Base-by-base conservation (phyloP, 805 yeast genomes). In the Saccharomycopsis babjevae region DNA sequence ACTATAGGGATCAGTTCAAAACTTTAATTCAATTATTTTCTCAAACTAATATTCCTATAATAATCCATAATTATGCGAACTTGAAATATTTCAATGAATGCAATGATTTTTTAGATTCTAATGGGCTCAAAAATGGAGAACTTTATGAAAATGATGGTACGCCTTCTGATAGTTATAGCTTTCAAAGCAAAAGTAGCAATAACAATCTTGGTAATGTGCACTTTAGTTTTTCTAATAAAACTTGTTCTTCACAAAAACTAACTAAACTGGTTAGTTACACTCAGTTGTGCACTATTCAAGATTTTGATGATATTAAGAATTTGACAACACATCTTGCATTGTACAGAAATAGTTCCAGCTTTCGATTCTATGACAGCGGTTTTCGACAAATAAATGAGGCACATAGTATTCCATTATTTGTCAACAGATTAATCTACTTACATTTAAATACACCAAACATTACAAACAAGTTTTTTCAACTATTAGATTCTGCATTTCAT, bases 1-100 rank as follows among this genome's bases (percentile, higher is more conserved):
- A 65, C n/a, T 57, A 64, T 55, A 60, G 69, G 38, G 60, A 62
- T 22, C 69, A 69, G 58, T 67, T 70, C n/a, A 61, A 68, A 25
- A 69, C 32, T 46, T 46, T 46, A 13, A 46, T 46, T 46, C 52
- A 46, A 25, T 22, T 46, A 5, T 46, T 46, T 46, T 46, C 52
- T 20, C 1, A 13, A 2, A 46, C 52, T 3, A 7, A 46, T 25
- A 25, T 46, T 22, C 52, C 52, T 4, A 15, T 46, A 7, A 46
- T 46, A 10, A 46, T 46, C 16, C 52, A 46, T 22, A 46, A 46
- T 22, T 46, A 46, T 25, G 52, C 52, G 5, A 46, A 18, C 30
- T 25, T 46, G 25, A 46, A 46, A 46, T 46, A 46, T 25, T 46
- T 46, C 8, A 46, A 46, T 46, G 52, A 46, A 25, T 46, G 52